A percentile compares a stretch with the other conserved stretches of the same genome.
These are phyloP conservation scores for Talaromyces ruber DNA, from an alignment of 495 filamentous ascomycete species.

Conservation along the genomic window DNA sequence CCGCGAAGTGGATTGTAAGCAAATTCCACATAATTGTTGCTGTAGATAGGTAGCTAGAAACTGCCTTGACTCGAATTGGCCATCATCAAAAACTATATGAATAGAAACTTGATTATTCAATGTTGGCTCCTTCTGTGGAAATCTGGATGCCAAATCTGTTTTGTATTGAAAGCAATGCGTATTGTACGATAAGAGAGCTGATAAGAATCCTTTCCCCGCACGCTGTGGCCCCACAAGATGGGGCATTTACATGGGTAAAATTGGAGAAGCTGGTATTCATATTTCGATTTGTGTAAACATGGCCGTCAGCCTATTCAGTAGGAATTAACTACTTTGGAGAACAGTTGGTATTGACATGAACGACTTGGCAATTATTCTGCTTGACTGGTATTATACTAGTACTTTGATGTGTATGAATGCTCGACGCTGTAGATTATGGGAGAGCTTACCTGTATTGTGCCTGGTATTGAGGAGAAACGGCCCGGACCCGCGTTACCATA, in stretches of 20 bases:
- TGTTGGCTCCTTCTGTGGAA: background rate
- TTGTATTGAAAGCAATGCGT: background rate
- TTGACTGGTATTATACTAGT: too few species aligned
- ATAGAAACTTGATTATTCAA: background rate
- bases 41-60: background rate
- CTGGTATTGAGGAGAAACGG: background rate
- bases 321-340: background rate
- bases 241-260: background rate
- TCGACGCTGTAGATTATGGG: too few species aligned
- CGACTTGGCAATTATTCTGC: too few species aligned
- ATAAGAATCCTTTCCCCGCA: background rate
- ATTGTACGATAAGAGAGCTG: background rate
- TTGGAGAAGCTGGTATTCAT: slow-evolving; percentile 1
- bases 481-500: background rate
- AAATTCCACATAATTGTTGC: background rate
- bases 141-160: background rate
- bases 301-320: background rate
- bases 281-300: background rate
- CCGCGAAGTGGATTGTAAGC: background rate
- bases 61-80: background rate
- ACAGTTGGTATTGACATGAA: background rate
- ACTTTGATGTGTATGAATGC: too few species aligned
- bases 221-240: background rate
- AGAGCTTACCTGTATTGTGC: background rate
- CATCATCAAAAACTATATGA: background rate